Evolutionary conservation across 2,329 filamentous ascomycete species (phyloP).

Genomic region (Hypoxylon sp.): DNA sequence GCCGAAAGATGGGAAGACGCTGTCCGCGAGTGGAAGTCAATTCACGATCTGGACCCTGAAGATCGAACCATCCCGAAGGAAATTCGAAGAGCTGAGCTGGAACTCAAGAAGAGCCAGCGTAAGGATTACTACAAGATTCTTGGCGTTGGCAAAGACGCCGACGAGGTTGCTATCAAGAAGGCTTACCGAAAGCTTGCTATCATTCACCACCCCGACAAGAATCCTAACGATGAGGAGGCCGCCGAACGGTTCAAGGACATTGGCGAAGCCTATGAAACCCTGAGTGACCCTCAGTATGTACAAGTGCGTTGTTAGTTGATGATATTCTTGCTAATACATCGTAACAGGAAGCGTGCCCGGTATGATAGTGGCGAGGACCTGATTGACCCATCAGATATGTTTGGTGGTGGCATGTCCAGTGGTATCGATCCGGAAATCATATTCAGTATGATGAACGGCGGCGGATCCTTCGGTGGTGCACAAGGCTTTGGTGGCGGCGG

Average conservation of each 20-base stretch:
- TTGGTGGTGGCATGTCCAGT: conserved; percentile 65
- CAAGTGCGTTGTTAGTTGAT: neutral
- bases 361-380: conserved; percentile 96
- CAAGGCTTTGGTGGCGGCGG: conserved; percentile 61
- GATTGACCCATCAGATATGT: conserved; percentile 88
- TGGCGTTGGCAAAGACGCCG: conserved; percentile 85
- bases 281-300: conserved; percentile 91
- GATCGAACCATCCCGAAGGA: conserved; percentile 86
- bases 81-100: conserved; percentile 88
- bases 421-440: conserved; percentile 82
- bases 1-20: conserved; percentile 93
- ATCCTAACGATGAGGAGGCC: conserved; percentile 84
- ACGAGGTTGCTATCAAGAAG: conserved; percentile 90
- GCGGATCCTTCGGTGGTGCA: conserved; percentile 67
- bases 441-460: conserved; percentile 85
- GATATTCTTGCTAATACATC: conserved; percentile 52
- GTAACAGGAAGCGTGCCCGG: conserved; percentile 79
- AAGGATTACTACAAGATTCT: conserved; percentile 99
- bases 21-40: conserved; percentile 86
- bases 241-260: conserved; percentile 98
- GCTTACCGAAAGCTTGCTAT: conserved; percentile 96
- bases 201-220: conserved; percentile 97
- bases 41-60: conserved; percentile 84
- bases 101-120: conserved; percentile 95
- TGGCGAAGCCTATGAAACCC: conserved; percentile 93